Evolutionary conservation across 345 rosid genomes (phyloP), one percentile per base, ranked within the genome.

Genomic region (Erysimum cheiranthoides): DNA sequence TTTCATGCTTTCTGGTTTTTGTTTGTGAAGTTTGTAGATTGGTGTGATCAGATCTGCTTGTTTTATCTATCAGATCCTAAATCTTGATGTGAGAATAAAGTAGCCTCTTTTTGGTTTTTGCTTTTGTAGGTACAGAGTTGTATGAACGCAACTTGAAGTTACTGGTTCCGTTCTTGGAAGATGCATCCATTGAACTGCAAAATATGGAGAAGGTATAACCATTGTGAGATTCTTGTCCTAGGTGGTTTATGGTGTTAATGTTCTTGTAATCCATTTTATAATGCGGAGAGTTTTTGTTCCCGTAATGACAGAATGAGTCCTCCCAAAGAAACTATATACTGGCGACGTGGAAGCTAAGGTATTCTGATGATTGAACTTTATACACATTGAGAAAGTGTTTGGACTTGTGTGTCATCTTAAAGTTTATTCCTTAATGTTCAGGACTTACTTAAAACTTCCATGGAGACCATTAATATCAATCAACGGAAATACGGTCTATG

Each of bases 321-420:
- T 42, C 66, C 16, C 52, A 71, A 77, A 68, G 66, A 61, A 68
- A 67, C 56, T 82, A 39, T 77, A 86, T 93, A 46, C 77, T 35
- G 46, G 96, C 94, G 8, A 79, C 83, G 6, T 93, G 98, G 97
- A 87, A 86, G 70, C 84, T 93, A 70, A 88, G 98, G 98, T 91
- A 71, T 59, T 78, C 52, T 54, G 12, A 35, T 77, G 25, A 21
- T 21, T 21, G 42, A 66, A 16, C 13, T 30, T 45, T 35, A 4
- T 11, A 28, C 13, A 30, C 46, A 18, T 17, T 62, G 39, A 63
- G 17, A 32, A 34, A 42, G 36, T 32, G 17, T 5, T 45, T 36
- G 6, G 13, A 43, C 25, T 17, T 74, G 65, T 25, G 14, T 3
- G 2, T 27, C 18, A 25, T 71, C 59, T 63, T 64, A 27, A 66